Percentiles rank a stretch among this genome's conserved stretches.
These are phyloP conservation scores for Clonostachys sp. DNA, from an alignment of 2,329 filamentous ascomycete genomes.

Conservation along the genomic window DNA sequence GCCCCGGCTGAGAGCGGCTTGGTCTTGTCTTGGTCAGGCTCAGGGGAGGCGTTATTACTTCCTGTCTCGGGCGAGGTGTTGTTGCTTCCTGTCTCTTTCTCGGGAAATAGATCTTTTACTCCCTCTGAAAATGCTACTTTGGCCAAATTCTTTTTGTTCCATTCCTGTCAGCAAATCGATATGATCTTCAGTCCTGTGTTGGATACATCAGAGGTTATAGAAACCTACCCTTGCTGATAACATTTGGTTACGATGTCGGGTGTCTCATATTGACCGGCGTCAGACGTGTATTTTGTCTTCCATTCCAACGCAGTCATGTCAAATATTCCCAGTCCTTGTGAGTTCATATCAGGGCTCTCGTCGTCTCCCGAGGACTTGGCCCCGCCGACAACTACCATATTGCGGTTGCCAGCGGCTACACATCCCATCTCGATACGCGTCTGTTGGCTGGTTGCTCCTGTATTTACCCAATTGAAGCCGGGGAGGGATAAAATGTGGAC, in stretches of 20 bases:
- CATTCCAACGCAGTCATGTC: neutral
- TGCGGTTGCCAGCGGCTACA: neutral
- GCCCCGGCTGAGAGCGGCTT: too few species aligned
- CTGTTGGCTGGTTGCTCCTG: neutral
- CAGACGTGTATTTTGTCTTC: neutral
- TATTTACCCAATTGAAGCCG: neutral
- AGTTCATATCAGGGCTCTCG: neutral
- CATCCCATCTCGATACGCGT: neutral
- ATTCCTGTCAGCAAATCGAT: too few species aligned
- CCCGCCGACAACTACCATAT: neutral
- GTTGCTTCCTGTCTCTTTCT: too few species aligned
- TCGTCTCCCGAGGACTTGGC: neutral
- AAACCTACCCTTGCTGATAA: neutral
- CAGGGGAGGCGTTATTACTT: too few species aligned
- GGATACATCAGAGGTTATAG: too few species aligned
- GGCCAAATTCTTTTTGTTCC: too few species aligned
- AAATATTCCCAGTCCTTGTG: neutral
- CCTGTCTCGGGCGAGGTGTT: too few species aligned
- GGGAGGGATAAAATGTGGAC: neutral
- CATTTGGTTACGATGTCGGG: neutral
- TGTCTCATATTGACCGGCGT: neutral
- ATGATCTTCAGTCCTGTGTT: too few species aligned
- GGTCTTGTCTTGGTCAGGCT: too few species aligned
- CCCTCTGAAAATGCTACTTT: too few species aligned
- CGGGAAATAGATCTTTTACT: too few species aligned